Base-by-base conservation (phyloP, 305 asterid genomes). In the Lippia alba region DNA sequence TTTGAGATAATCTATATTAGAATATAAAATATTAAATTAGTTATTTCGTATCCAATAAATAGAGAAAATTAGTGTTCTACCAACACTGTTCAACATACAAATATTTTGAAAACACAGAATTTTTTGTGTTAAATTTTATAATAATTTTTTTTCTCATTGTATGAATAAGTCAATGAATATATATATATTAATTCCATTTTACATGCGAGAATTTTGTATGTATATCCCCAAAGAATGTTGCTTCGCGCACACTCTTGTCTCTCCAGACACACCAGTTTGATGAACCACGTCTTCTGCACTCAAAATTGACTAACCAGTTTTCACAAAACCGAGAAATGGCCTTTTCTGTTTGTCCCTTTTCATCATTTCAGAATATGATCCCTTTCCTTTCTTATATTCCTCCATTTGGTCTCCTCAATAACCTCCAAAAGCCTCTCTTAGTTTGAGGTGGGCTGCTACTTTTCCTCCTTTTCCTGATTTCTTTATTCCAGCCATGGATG, bases 311-410 rank as follows among this genome's bases (percentile, higher is more conserved):
- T 61, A 67, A 44, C 11, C 49, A 36, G 9, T n/a, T 74, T 79
- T 70, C 56, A n/a, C 61, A 72, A 72, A 71, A 80, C 82, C 90
- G 79, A 85, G 88, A 85, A 81, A 76, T 19, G 73, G 56, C 78
- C 60, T 79, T 81, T 82, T 84, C 72, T 70, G 69, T 78, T 79
- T 87, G 91, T 84, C 91, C 45, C 69, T 70, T 82, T 78, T 54
- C 83, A 16, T 63, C 67, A 19, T 76, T 54, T 69, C 58, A 75
- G 88, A 89, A 87, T 87, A 81, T 78, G 64, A 71, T 56, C 60
- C 30, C 17, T 48, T 48, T 58, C 15, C 39, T 46, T 55, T 19
- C 17, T 16, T 59, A 50, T 39, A 45, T 69, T 59, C 68, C 61
- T 62, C 68, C 72, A 41, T 78, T 69, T 53, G 19, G 40, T 50